These are phyloP conservation scores for Setaria viridis DNA, from an alignment of 202 grass and related monocot genomes.

Conservation along the genomic window DNA sequence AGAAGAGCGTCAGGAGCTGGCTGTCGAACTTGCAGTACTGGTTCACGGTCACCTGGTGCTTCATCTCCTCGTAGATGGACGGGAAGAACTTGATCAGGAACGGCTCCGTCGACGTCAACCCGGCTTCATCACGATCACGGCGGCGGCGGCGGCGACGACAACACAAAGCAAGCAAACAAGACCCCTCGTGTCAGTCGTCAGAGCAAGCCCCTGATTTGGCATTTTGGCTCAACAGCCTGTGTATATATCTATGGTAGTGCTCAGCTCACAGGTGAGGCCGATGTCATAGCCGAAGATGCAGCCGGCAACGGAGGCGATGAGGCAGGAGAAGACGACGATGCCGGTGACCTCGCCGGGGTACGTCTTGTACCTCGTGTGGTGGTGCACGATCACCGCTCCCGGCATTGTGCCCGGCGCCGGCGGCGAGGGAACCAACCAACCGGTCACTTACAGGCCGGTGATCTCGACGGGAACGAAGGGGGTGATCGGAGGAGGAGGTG, in stretches of 20 bases:
- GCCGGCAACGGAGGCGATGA: constrained; percentile 72
- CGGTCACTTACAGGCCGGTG: not conserved
- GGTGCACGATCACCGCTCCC: constrained; percentile 64
- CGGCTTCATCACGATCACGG: constrained; percentile 33
- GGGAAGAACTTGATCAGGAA: constrained; percentile 68
- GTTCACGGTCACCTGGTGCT: constrained; percentile 53
- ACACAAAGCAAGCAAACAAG: not conserved
- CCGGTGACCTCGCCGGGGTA: constrained; percentile 69
- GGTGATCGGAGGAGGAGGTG: not conserved
- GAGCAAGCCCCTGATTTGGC: too few relatives aligned
- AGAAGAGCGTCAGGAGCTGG: constrained; percentile 64
- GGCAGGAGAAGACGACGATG: constrained; percentile 64
- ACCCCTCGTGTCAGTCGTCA: not conserved
- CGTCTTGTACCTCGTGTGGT: constrained; percentile 65
- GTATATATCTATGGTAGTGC: not conserved
- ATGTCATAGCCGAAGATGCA: constrained; percentile 87
- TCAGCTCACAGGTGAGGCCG: constrained; percentile 54
- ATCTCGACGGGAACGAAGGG: not conserved
- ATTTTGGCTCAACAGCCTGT: not conserved
- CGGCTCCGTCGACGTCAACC: constrained; percentile 55
- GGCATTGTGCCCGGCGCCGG: constrained; percentile 54
- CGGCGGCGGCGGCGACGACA: not conserved
- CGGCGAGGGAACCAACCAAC: not conserved
- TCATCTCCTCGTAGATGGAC: constrained; percentile 46
- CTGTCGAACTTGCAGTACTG: constrained; percentile 94